These are phyloP conservation scores for Massariosphaeria phaeospora DNA, from an alignment of 495 filamentous ascomycete genomes.

Conservation along the genomic window DNA sequence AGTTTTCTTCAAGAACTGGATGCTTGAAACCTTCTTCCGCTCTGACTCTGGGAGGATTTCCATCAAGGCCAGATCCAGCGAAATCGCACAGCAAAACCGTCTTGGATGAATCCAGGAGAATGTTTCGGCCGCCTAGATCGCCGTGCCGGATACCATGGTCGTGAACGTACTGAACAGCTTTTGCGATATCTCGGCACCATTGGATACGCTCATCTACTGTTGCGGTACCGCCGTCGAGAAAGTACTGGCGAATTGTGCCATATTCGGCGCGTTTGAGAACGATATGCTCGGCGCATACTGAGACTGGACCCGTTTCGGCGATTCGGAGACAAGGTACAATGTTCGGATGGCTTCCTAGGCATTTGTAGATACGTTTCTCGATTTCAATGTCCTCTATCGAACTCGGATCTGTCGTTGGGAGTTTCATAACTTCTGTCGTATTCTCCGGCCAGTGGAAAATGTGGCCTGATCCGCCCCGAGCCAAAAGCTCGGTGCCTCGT, in stretches of 20 bases:
- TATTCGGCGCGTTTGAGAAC: constrained; percentile 11
- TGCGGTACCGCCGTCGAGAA: constrained; percentile 7
- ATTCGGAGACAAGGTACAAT: constrained; percentile 10
- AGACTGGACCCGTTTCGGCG: constrained; percentile 7
- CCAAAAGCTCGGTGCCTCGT: constrained; percentile 4
- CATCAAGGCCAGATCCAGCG: constrained; percentile 1
- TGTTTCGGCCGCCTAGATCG: constrained; percentile 1
- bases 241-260: constrained; percentile 6
- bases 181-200: constrained; percentile 1
- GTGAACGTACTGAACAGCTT: constrained; percentile 5
- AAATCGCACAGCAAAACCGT: constrained; percentile 6
- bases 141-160: constrained; percentile 1
- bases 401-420: constrained; percentile 11
- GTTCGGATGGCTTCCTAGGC: constrained; percentile 11
- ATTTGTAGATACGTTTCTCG: constrained; percentile 7
- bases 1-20: constrained; percentile 5
- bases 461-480: neutral
- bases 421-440: constrained; percentile 10
- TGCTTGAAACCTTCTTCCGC: constrained; percentile 4
- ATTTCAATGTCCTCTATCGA: constrained; percentile 13
- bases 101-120: constrained; percentile 1
- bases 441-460: constrained; percentile 7
- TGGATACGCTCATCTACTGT: constrained; percentile 4
- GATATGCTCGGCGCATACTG: constrained; percentile 12
- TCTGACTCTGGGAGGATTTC: constrained; percentile 5